A percentile compares a stretch with the other conserved stretches of the same genome.
Evolutionary conservation across 495 filamentous ascomycete genomes (phyloP).

Genomic region (Penicillium dipodomyicola): DNA sequence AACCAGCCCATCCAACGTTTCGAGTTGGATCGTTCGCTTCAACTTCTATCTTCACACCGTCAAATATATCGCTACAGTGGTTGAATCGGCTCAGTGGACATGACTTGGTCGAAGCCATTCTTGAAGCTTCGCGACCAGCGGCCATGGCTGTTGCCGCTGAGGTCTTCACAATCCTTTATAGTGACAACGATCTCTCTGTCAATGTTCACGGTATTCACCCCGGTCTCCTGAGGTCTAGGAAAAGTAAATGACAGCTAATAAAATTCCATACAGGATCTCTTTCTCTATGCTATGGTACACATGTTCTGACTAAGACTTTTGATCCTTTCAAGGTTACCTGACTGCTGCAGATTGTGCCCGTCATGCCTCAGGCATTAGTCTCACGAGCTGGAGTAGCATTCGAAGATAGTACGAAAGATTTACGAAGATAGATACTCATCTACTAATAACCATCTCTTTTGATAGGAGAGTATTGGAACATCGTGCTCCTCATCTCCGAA

Average conservation of each 20-base stretch:
- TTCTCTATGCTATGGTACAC: conserved; percentile 23
- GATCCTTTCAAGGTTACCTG: conserved; percentile 1
- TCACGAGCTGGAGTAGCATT: conserved; percentile 19
- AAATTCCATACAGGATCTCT: conserved; percentile 11
- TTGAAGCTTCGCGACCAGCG: conserved; percentile 8
- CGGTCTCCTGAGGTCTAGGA: neutral
- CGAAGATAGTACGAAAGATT: conserved; percentile 18
- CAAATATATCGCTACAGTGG: neutral
- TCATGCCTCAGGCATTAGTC: conserved; percentile 23
- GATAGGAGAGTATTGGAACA: conserved; percentile 25
- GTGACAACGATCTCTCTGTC: conserved; percentile 14
- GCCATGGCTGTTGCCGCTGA: conserved; percentile 15
- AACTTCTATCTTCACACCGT: neutral
- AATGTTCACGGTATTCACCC: conserved; percentile 15
- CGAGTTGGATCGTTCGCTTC: neutral
- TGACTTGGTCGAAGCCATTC: conserved; percentile 15
- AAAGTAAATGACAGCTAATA: neutral
- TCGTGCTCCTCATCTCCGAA: conserved; percentile 21
- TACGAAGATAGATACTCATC: neutral
- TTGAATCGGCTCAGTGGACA: neutral
- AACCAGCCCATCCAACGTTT: neutral
- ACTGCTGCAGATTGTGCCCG: conserved; percentile 22
- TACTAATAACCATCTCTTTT: neutral
- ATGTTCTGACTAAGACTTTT: neutral
- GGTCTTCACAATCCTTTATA: conserved; percentile 23